Base-by-base conservation (phyloP, 169 alveolate species). In the Plasmodium chabaudi region DNA sequence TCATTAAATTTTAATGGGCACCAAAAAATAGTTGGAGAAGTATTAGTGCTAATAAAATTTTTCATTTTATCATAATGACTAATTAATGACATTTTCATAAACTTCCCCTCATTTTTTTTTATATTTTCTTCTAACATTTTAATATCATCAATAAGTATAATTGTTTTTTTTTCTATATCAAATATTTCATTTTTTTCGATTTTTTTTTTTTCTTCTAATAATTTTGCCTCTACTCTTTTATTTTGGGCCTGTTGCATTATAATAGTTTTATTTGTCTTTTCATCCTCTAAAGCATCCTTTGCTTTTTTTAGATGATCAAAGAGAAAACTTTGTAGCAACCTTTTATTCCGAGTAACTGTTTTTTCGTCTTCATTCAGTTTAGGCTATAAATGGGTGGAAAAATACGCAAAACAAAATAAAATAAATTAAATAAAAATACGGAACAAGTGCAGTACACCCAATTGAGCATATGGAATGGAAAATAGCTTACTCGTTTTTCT, bases 21-120 rank as follows among this genome's bases (percentile, higher is more conserved):
- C 96, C 96, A 93, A 69, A 91, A 93, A 25, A 93, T 84, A 19
- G 95, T 93, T 12, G 96, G 96, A 51, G 87, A 92, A 3, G 94
- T 88, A 61, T 87, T 72, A 34, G 96, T 93, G 63, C 95, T 94
- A 27, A 93, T 93, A 69, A 90, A 93, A 77, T 91, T 91, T 23
- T 87, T 44, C 96, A 93, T 93, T 68, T 79, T 73, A 42, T 88
- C 93, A 64, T 93, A 93, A 73, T 93, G 96, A 42, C 63, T 82
- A 47, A 77, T 84, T 87, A 93, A 70, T 15, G 25, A 65, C 51
- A 87, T 10, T 55, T 87, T 82, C 94, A 92, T 88, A 39, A 92
- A 39, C 47, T 60, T 65, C 2, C 59, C 86, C 67, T 68, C 88
- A 47, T 73, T 74, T n/a, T 59, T 67, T 71, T 64, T 89, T 88